Evolutionary conservation across 2,329 filamentous ascomycete species (phyloP).

Genomic region (Juglanconis oblonga): DNA sequence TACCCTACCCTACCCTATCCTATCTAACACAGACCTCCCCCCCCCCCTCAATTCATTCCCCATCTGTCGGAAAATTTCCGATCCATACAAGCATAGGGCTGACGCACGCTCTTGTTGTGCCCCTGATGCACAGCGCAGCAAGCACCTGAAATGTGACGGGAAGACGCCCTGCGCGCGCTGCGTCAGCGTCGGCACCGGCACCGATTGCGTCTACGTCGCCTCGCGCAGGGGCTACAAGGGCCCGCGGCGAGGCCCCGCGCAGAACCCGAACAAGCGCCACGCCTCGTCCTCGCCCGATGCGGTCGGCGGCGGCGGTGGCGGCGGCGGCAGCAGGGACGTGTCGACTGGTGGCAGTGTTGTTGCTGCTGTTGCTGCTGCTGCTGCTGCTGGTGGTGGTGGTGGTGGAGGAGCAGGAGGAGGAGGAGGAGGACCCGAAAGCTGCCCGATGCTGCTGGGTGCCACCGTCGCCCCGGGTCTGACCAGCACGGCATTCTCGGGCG

Average conservation of each 20-base stretch:
- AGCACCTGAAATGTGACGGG: slow-evolving; percentile 77
- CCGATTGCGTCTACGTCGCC: slow-evolving; percentile 68
- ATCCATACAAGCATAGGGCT: slow-evolving; percentile 7
- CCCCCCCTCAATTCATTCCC: slow-evolving; percentile 8
- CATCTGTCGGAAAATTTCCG: neutral
- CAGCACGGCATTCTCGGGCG: slow-evolving; percentile 30
- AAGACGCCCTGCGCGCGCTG: slow-evolving; percentile 68
- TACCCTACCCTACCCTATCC: neutral
- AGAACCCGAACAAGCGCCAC: slow-evolving; percentile 49
- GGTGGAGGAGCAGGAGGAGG: slow-evolving; percentile 13
- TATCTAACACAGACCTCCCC: slow-evolving; percentile 13
- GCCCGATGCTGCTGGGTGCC: slow-evolving; percentile 43
- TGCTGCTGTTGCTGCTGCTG: neutral
- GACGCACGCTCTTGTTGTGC: neutral
- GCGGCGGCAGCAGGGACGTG: slow-evolving; percentile 14
- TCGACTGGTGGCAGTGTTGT: neutral
- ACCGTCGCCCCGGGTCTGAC: slow-evolving; percentile 26
- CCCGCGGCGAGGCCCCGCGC: slow-evolving; percentile 47
- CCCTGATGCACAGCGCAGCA: slow-evolving; percentile 42
- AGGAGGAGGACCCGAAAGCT: slow-evolving; percentile 31
- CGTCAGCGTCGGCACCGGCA: slow-evolving; percentile 41
- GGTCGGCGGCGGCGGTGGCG: slow-evolving; percentile 21
- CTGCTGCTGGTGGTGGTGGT: slow-evolving; percentile 31
- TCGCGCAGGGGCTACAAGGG: slow-evolving; percentile 75
- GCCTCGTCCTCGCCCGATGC: slow-evolving; percentile 47